Base-by-base conservation (phyloP, 495 filamentous ascomycete species). In the Patellaria atrata region DNA sequence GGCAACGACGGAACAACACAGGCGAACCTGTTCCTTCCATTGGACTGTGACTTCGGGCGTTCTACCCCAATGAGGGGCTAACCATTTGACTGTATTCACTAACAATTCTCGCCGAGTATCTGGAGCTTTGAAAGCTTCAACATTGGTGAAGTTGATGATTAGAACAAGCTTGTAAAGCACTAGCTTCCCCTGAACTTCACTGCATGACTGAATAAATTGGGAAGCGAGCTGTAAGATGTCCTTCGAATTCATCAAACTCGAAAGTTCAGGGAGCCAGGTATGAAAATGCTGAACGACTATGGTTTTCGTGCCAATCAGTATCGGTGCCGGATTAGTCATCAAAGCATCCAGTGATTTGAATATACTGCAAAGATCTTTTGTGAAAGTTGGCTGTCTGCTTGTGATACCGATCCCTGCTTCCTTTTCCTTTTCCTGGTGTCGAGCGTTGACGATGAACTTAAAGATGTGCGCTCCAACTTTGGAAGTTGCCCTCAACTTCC, bases 281-380 rank as follows among this genome's bases (percentile, higher is more conserved):
- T 96, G 89, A 54, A 96, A 93, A 57, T 96, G 80, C 53, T 99
- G 89, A 12, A 96, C 86, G 4, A 91, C 79, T 21, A 99, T 58
- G 1, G 89, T 96, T 53, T 96, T 91, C 38, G 80, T 94, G 18
- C 89, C 89, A 21, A 99, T 76, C 30, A 94, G 55, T 26, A 83
- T 73, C 1, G 91, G 81, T 8, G 84, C 79, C 1, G 72, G 61
- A 49, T 82, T 89, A 39, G 73, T 71, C 84, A 99, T 96, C 44
- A 99, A 63, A 4, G 65, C 66, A 48, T 94, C 82, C 2, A 97
- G 68, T 2, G 79, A 74, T 51, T 81, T 87, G 64, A 96, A 97
- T 31, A 97, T 83, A 23, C 67, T 71, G 27, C 79, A 75, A 22
- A 96, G 55, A 52, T 94, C 82, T 37, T 82, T 70, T 23, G 76